Evolutionary conservation across 305 asterid species (phyloP), one percentile per base, ranked within the genome.

Genomic region (Solanum chacoense): DNA sequence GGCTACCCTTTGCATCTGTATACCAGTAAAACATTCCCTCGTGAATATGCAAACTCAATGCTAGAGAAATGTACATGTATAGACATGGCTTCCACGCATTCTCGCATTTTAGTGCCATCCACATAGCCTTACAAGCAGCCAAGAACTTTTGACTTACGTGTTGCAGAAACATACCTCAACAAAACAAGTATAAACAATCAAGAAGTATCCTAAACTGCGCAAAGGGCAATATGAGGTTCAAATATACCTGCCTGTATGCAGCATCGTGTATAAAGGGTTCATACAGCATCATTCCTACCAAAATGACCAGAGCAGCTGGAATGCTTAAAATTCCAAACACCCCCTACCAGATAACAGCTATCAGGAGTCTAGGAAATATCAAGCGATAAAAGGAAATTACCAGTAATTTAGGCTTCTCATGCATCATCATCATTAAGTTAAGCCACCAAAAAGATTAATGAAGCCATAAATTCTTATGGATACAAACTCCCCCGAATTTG

Each of bases 21-120:
- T 89, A 92, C 95, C 97, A 94, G 90, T 94, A 94, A 90, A 94
- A 93, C 94, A 94, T 93, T 35, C 97, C 97, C 89, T 93, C 96
- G 3, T 93, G 96, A 90, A 93, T 91, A 91, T 92, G 94, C 90
- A 93, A 91, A 88, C 95, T 93, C 86, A 93, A 91, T 50, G 96
- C 94, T 55, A 93, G 90, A 3, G 95, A 93, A 11, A 94, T 88
- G 89, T 91, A 94, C 97, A 94, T 94, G 93, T 93, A 94, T 81
- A 94, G 91, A 88, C 94, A 94, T 40, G 97, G 96, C 90, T 92
- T 91, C 97, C 97, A 94, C 89, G 92, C 92, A 71, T 88, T 94
- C 7, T 91, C 87, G 85, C 96, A 91, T 92, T 92, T 93, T 40
- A 93, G 91, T 76, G 96, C 95, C 72, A 38, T 90, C 95, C 94